These are phyloP conservation scores for Dentipellis fragilis DNA, from an alignment of 768 basidiomycete species.

Conservation along the genomic window DNA sequence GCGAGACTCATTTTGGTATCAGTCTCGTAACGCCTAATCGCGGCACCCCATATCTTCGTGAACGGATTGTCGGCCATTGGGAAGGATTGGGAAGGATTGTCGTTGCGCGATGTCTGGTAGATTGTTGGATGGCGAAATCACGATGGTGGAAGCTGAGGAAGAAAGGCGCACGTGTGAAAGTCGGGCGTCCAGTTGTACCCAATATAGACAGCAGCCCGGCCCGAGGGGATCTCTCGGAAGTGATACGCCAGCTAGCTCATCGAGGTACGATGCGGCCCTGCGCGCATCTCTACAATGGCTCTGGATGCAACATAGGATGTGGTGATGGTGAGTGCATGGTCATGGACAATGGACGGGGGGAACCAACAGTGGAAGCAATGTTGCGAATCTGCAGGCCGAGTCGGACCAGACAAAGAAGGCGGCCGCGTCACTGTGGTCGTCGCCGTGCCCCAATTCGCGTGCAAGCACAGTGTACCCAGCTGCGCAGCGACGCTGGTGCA, in stretches of 20 bases:
- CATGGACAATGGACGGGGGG: slow-evolving; percentile 53
- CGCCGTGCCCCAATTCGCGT: slow-evolving; percentile 66
- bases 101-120: no score
- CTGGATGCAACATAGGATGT: not conserved
- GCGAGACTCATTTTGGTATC: no score
- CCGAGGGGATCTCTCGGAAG: slow-evolving; percentile 65
- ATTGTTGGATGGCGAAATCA: no score
- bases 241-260: slow-evolving; percentile 57
- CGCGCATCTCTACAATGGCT: not conserved
- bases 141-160: no score
- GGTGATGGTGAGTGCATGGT: slow-evolving; percentile 56
- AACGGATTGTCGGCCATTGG: no score
- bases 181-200: no score
- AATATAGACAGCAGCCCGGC: slow-evolving; percentile 39
- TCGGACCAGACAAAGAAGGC: slow-evolving; percentile 35
- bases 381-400: slow-evolving; percentile 47
- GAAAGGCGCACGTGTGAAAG: no score
- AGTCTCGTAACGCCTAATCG: no score
- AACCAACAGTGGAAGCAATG: no score
- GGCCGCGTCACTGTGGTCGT: slow-evolving; percentile 26
- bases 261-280: slow-evolving; percentile 33
- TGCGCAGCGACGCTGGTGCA: slow-evolving; percentile 46
- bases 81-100: no score
- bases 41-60: no score
- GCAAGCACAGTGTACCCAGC: slow-evolving; percentile 52